Conservation (phyloP, 2,329 filamentous ascomycete species). For the Ceratocystis smalleyi region DNA sequence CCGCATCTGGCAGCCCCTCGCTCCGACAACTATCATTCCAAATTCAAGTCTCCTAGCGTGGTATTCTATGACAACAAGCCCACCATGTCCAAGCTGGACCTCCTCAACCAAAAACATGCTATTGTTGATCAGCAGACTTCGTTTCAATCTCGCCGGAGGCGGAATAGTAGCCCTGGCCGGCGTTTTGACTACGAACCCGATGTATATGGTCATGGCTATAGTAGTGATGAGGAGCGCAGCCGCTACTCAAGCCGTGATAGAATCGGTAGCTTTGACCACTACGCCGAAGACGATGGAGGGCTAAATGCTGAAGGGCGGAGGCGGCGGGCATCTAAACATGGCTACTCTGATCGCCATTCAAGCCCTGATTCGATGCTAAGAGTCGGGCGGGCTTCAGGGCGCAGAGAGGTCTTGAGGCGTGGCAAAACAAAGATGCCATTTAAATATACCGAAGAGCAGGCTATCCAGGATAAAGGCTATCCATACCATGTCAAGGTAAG, state of each 20-base stretch:
- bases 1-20: conserved; percentile 3
- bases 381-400: conserved; percentile 35
- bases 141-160: conserved; percentile 5
- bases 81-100: not conserved
- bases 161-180: not conserved
- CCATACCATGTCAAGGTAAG: conserved; percentile 73
- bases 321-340: conserved; percentile 3
- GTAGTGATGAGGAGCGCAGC: conserved; percentile 24
- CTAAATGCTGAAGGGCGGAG: conserved; percentile 26
- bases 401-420: conserved; percentile 57
- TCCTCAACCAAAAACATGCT: not conserved
- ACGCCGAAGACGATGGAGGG: conserved; percentile 25
- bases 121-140: conserved; percentile 9
- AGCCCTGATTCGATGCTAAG: not conserved
- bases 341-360: not conserved
- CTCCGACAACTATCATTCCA: conserved; percentile 1
- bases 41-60: conserved; percentile 8
- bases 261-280: not conserved
- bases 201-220: not conserved
- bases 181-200: not conserved
- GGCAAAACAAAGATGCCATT: conserved; percentile 82
- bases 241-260: conserved; percentile 28
- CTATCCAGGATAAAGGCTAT: conserved; percentile 71
- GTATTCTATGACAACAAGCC: conserved; percentile 14
- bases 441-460: conserved; percentile 62